Conservation (phyloP, 1,284 basidiomycete species). For the Ceratobasidium sp. region DNA sequence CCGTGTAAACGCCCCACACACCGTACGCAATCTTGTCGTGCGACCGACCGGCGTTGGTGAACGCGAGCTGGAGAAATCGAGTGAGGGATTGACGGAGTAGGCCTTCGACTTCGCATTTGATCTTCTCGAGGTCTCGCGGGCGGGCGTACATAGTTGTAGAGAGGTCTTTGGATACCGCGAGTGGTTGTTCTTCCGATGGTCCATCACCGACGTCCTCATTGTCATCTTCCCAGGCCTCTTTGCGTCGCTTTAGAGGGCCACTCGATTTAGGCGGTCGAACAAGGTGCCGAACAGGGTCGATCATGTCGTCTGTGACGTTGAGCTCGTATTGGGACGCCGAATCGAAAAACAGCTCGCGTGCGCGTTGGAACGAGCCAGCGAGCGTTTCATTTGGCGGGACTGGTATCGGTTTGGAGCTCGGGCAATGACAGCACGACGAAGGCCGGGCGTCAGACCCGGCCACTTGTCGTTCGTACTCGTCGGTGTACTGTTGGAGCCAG, state of each 20-base stretch:
- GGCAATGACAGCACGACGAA: neutral
- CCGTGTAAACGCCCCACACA: conserved; percentile 16
- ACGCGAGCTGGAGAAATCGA: conserved; percentile 42
- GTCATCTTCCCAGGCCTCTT: conserved; percentile 37
- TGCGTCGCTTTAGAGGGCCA: neutral
- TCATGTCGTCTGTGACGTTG: conserved; percentile 29
- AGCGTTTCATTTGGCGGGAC: conserved; percentile 12
- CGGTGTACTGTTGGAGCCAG: conserved; percentile 40
- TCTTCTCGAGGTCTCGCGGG: conserved; percentile 14
- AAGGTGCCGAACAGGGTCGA: conserved; percentile 27
- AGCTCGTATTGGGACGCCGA: conserved; percentile 33
- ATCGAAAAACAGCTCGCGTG: conserved; percentile 30
- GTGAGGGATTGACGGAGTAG: conserved; percentile 46
- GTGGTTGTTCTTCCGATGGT: neutral
- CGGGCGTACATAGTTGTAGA: conserved; percentile 12
- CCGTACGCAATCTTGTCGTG: conserved; percentile 35
- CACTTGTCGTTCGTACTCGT: conserved; percentile 4
- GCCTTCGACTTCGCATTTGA: conserved; percentile 43
- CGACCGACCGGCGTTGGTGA: conserved; percentile 33
- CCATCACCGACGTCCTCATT: neutral
- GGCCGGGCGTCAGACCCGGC: neutral
- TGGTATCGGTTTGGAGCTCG: neutral
- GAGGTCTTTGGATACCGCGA: neutral
- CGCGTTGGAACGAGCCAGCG: conserved; percentile 34
- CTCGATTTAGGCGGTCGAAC: neutral